Conservation (phyloP, 176 grass and related monocot genomes). For the Lolium rigidum region DNA sequence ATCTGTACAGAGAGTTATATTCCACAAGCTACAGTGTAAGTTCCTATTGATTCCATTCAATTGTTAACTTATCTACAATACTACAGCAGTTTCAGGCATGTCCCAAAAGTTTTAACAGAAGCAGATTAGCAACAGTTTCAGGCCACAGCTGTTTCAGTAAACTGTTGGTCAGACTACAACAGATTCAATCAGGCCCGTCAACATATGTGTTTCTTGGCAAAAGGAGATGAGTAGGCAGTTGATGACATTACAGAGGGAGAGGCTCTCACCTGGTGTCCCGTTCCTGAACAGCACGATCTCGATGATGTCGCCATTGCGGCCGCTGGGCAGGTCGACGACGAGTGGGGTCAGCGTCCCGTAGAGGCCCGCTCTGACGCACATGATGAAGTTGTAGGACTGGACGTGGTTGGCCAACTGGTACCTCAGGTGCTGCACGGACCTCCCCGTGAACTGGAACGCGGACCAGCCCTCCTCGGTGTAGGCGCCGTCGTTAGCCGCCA, state of each 20-base stretch:
- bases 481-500: neutral
- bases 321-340: no score
- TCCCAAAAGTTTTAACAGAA: no score
- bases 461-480: neutral
- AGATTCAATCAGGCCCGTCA: neutral
- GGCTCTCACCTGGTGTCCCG: neutral
- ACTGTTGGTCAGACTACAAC: neutral
- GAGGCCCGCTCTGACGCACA: no score
- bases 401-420: no score
- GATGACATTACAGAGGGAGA: neutral
- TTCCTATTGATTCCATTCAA: neutral
- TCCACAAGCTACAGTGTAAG: neutral
- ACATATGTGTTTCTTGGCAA: neutral
- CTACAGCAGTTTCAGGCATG: neutral
- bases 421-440: no score
- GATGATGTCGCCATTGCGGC: no score
- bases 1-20: neutral
- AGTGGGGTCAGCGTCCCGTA: no score
- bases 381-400: no score
- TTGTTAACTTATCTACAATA: neutral
- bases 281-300: no score
- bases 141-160: neutral
- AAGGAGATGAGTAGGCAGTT: neutral
- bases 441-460: no score
- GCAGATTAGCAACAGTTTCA: neutral